Conservation (phyloP, 2,329 filamentous ascomycete genomes). For the Zymoseptoria ardabiliae region DNA sequence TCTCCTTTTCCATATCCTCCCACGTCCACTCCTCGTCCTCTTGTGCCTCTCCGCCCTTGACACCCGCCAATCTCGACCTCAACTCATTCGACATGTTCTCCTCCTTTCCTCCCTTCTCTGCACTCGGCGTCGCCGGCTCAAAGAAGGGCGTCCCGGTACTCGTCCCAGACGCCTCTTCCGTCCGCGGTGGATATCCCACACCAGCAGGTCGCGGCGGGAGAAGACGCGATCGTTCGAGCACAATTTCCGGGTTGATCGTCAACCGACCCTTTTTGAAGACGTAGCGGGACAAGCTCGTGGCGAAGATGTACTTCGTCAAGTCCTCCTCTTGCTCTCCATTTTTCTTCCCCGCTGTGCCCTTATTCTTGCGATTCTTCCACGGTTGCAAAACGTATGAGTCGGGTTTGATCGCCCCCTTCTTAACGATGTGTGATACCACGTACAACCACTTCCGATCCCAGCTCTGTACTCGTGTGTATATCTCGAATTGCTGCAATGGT, state of each 20-base stretch:
- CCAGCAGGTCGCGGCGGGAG: slow-evolving; percentile 66
- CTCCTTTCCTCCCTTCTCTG: slow-evolving; percentile 13
- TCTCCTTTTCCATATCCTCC: slow-evolving; percentile 53
- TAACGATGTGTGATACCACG: slow-evolving; percentile 41
- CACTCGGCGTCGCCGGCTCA: slow-evolving; percentile 19
- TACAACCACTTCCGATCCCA: slow-evolving; percentile 49
- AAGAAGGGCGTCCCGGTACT: slow-evolving; percentile 17
- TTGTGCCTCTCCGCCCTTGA: background rate
- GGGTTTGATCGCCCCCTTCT: slow-evolving; percentile 37
- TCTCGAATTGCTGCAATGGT: slow-evolving; percentile 40
- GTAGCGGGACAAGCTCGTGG: slow-evolving; percentile 44
- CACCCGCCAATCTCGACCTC: slow-evolving; percentile 21
- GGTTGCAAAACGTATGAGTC: slow-evolving; percentile 39
- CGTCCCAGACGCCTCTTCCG: slow-evolving; percentile 14
- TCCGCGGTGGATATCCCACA: slow-evolving; percentile 24
- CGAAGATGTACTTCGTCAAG: slow-evolving; percentile 40
- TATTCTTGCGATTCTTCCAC: slow-evolving; percentile 31
- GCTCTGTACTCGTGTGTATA: slow-evolving; percentile 41
- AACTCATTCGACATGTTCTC: slow-evolving; percentile 23
- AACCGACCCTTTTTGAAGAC: slow-evolving; percentile 53
- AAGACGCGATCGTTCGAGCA: slow-evolving; percentile 64
- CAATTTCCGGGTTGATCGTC: slow-evolving; percentile 73
- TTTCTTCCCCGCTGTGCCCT: slow-evolving; percentile 14
- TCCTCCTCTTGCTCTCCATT: slow-evolving; percentile 24
- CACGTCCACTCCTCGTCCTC: slow-evolving; percentile 48